These are phyloP conservation scores for Lantana camara DNA, from an alignment of 257 asterid species.

Conservation along the genomic window DNA sequence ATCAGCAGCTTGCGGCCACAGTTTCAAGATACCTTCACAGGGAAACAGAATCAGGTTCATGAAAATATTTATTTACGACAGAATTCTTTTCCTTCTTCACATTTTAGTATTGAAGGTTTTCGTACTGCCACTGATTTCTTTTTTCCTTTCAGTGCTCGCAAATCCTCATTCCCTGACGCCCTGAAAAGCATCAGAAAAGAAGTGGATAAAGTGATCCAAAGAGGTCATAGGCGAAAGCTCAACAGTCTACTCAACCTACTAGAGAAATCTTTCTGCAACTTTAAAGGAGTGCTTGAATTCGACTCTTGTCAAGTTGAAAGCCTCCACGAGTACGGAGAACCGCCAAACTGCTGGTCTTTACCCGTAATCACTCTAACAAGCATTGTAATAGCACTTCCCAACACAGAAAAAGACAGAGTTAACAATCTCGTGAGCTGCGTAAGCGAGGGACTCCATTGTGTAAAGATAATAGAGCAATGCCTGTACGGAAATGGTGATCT, in stretches of 20 bases:
- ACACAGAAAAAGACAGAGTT: slow-evolving; percentile 22
- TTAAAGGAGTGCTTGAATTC: slow-evolving; percentile 40
- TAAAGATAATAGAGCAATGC: slow-evolving; percentile 34
- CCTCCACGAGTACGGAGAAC: slow-evolving; percentile 28
- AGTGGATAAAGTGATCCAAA: slow-evolving; percentile 36
- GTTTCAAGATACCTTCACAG: background rate
- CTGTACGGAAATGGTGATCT: slow-evolving; percentile 22
- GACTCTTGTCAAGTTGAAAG: slow-evolving; percentile 34
- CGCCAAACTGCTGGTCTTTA: slow-evolving; percentile 46
- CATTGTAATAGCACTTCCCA: slow-evolving; percentile 48
- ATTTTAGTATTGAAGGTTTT: no score
- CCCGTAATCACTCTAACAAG: slow-evolving; percentile 48
- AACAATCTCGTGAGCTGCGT: slow-evolving; percentile 26
- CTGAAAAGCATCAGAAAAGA: slow-evolving; percentile 32
- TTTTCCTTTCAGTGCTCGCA: no score
- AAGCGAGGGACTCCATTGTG: slow-evolving; percentile 35
- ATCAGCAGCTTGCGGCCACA: slow-evolving; percentile 11
- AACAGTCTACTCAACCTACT: slow-evolving; percentile 29
- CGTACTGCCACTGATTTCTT: no score
- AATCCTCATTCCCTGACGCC: background rate
- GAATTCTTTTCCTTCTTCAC: no score
- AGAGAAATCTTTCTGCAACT: slow-evolving; percentile 30
- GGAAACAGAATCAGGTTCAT: background rate
- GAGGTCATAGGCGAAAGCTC: slow-evolving; percentile 34
- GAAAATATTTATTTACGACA: no score